phyloP scores from a whole-genome alignment of 2,329 filamentous ascomycete genomes.

The Cadophora gregata region DNA sequence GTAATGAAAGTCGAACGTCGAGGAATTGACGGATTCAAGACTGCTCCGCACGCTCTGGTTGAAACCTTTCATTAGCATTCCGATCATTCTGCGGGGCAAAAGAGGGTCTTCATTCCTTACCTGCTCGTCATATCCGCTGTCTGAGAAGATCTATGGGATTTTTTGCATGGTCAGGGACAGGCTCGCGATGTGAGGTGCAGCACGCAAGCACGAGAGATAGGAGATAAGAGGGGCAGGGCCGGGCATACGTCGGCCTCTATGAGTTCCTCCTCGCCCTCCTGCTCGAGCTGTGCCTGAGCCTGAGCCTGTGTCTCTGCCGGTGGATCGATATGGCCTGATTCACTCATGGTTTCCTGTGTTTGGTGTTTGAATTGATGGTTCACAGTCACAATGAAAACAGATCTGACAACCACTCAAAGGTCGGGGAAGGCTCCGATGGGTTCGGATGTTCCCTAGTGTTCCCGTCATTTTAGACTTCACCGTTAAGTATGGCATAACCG shows the following conservation, averaged over 20 bases:
- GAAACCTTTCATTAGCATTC: not conserved
- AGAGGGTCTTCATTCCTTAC: not conserved
- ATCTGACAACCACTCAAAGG: not conserved
- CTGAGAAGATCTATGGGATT: constrained; percentile 18
- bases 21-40: constrained; percentile 22
- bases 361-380: constrained; percentile 18
- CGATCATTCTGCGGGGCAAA: not conserved
- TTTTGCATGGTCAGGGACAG: constrained; percentile 12
- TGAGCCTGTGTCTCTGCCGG: not conserved
- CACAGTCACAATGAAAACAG: not conserved
- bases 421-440: not conserved
- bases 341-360: not conserved
- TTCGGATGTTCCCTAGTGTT: constrained; percentile 14
- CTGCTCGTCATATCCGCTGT: constrained; percentile 23
- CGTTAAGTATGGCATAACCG: not conserved
- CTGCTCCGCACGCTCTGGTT: constrained; percentile 23
- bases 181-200: not conserved
- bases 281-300: constrained; percentile 3
- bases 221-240: not conserved
- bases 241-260: constrained; percentile 22
- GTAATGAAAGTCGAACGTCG: constrained; percentile 27
- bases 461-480: not conserved
- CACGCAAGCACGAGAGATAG: not conserved
- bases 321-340: constrained; percentile 2
- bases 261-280: constrained; percentile 16